phyloP scores from a whole-genome alignment of 2,329 filamentous ascomycete species.

The Cercospora zeina region DNA sequence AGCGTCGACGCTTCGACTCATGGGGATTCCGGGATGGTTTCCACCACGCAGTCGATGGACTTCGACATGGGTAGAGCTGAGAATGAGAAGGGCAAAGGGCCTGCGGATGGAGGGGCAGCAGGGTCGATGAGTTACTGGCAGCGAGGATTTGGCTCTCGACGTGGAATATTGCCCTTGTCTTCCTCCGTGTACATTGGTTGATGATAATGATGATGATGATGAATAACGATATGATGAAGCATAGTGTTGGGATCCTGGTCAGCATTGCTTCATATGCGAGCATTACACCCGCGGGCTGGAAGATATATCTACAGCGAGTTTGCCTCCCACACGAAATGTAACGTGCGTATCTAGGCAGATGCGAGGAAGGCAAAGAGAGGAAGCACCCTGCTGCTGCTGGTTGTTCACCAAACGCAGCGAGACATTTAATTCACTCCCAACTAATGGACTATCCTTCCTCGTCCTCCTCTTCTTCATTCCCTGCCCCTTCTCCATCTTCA shows the following conservation, averaged over 20 bases:
- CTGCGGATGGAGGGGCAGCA: not conserved
- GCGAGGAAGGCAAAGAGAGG: not conserved
- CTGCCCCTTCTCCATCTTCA: not conserved
- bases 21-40: not conserved
- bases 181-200: too few relatives aligned
- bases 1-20: too few relatives aligned
- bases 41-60: not conserved
- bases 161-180: not conserved
- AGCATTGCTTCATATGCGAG: too few relatives aligned
- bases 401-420: not conserved
- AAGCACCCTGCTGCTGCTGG: not conserved
- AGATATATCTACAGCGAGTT: too few relatives aligned
- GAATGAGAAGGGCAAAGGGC: not conserved
- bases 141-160: not conserved
- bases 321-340: too few relatives aligned
- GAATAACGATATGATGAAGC: too few relatives aligned
- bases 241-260: too few relatives aligned
- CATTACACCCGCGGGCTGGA: too few relatives aligned
- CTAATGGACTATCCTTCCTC: slow-evolving; percentile 11
- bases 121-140: not conserved
- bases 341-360: too few relatives aligned
- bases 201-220: not conserved
- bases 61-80: not conserved
- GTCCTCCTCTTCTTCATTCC: slow-evolving; percentile 5
- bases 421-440: accelerated